Base-by-base conservation (phyloP, 225 moss, liverwort and hornwort species). In the Lunularia cruciata region DNA sequence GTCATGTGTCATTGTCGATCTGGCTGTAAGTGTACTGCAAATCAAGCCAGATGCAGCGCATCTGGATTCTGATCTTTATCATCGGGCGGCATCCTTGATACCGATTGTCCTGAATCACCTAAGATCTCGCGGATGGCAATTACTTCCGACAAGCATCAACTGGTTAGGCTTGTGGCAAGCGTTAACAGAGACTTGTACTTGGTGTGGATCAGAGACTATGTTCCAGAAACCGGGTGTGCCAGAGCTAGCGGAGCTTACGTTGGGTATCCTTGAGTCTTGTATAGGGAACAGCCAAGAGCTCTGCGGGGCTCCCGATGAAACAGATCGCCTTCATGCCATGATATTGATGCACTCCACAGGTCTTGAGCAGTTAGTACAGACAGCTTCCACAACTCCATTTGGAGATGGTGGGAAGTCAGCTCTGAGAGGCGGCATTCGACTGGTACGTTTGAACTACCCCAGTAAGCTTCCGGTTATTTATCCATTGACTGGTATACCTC, bases 281-380 rank as follows among this genome's bases (percentile, higher is more conserved):
- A 80, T 94, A 43, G 91, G 89, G 57, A 84, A 87, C 77, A 94
- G 84, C 71, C 94, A 88, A 75, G 91, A 94, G 48, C 75, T 94
- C n/a, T 94, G 91, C 80, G 89, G 81, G 57, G 89, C 85, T 47
- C 89, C 90, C 37, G 94, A 94, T 77, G 94, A 94, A 86, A 94
- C 94, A 69, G 94, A 91, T 73, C 76, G 84, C 64, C 72, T 94
- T 47, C 94, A 94, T 83, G 91, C 94, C 47, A 64, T 85, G 78
- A 86, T 89, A 36, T 86, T 94, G 86, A 76, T 89, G 70, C 81
- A 94, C 74, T 79, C 86, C 60, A 53, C 71, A 36, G 85, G 83
- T 34, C 68, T 94, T 61, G 90, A 94, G 68, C 79, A 83, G 67
- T 80, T 94, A 47, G 87, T 89, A 45, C 87, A 72, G 74, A 86